Conservation (phyloP, 306 rosid genomes). For the Alnus rubra region DNA sequence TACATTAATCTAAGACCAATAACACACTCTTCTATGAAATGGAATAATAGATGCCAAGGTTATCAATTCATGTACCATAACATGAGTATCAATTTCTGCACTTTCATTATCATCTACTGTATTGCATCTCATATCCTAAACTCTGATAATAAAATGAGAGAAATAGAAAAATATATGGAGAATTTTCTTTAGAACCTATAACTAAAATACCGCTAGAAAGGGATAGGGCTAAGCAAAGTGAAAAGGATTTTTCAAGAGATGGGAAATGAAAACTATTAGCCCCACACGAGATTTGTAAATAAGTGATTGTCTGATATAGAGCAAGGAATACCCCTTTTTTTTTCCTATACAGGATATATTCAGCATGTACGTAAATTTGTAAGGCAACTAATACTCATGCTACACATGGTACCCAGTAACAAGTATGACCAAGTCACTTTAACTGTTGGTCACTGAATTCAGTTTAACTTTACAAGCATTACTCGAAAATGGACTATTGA, state of each 20-base stretch:
- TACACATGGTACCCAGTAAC: background rate
- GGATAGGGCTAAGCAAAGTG: background rate
- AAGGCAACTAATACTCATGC: background rate
- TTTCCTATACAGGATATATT: background rate
- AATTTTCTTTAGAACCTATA: background rate
- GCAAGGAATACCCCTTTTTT: background rate
- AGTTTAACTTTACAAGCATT: background rate
- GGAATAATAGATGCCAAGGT: background rate
- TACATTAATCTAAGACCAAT: background rate
- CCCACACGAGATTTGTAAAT: constrained; percentile 1
- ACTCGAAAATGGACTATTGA: background rate
- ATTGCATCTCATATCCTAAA: constrained; percentile 1
- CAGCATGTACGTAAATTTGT: background rate
- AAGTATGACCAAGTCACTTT: background rate
- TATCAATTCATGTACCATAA: background rate
- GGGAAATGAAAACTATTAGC: constrained; percentile 4
- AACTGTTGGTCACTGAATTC: background rate
- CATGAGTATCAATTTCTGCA: background rate
- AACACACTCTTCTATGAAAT: background rate
- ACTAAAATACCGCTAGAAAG: background rate
- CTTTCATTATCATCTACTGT: background rate
- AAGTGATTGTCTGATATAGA: background rate
- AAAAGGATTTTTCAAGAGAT: background rate
- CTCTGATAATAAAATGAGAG: background rate
- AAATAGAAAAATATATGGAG: constrained; percentile 2